These are phyloP conservation scores for Amanita muscaria DNA, from an alignment of 768 basidiomycete species.

Conservation along the genomic window DNA sequence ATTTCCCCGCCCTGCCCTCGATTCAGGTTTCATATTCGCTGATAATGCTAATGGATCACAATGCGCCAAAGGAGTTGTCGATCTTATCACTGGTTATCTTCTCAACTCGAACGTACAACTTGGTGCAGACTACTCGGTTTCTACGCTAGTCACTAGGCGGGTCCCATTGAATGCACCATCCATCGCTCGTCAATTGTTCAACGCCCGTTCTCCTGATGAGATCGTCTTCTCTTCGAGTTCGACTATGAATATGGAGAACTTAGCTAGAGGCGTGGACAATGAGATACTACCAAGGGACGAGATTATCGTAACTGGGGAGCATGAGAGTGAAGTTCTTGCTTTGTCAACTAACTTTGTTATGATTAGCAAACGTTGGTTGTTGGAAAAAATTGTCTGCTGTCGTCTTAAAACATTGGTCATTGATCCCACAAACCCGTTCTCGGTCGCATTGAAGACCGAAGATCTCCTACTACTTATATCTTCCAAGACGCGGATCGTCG, in stretches of 20 bases:
- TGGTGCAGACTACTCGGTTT: conserved; percentile 59
- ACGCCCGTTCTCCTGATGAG: conserved; percentile 53
- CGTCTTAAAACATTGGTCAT: conserved; percentile 50
- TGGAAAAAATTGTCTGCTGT: conserved; percentile 70
- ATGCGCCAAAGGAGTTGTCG: conserved; percentile 43
- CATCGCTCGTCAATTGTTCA: conserved; percentile 51
- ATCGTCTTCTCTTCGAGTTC: conserved; percentile 61
- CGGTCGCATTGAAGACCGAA: conserved; percentile 42
- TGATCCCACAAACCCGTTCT: conserved; percentile 55
- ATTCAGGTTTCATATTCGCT: conserved; percentile 53
- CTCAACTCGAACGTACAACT: conserved; percentile 67
- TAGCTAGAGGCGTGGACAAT: conserved; percentile 50
- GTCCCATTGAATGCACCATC: conserved; percentile 41
- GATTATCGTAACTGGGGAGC: conserved; percentile 71
- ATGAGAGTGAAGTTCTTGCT: conserved; percentile 55
- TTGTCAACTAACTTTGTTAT: background rate
- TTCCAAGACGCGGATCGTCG: conserved; percentile 58
- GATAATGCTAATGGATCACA: conserved; percentile 78
- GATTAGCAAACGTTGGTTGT: conserved; percentile 58
- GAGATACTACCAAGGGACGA: conserved; percentile 56
- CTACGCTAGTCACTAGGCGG: conserved; percentile 37
- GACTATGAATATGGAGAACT: conserved; percentile 61
- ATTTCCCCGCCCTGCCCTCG: conserved; percentile 59
- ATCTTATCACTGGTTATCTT: conserved; percentile 60
- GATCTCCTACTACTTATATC: conserved; percentile 57